Evolutionary conservation across 176 grass and related monocot species (phyloP).

Genomic region (Aechmea fasciata): DNA sequence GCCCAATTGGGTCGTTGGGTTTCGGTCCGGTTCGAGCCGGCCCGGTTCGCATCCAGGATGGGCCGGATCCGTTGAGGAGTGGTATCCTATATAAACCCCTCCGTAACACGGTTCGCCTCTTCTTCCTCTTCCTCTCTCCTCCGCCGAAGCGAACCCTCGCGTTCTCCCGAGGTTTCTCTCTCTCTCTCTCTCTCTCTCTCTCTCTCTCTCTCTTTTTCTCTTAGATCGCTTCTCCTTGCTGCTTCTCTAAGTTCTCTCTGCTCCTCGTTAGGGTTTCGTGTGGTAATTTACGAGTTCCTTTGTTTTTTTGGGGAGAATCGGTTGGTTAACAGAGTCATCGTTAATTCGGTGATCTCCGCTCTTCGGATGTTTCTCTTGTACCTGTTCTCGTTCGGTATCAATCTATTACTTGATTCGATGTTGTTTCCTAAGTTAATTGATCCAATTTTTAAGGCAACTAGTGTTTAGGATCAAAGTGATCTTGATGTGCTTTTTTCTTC

Average conservation of each 20-base stretch:
- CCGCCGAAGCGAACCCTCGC: neutral
- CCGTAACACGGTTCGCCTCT: neutral
- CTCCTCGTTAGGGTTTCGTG: neutral
- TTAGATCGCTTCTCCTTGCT: neutral
- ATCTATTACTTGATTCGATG: neutral
- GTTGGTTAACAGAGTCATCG: neutral
- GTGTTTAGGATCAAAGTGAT: too few relatives aligned
- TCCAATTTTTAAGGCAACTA: neutral
- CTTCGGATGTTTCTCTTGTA: neutral
- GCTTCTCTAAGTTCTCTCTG: neutral
- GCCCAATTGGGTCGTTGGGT: too few relatives aligned
- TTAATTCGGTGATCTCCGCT: neutral
- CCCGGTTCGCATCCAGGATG: too few relatives aligned
- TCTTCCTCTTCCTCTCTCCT: neutral
- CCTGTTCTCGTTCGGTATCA: neutral
- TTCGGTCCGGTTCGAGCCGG: too few relatives aligned
- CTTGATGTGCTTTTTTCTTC: too few relatives aligned
- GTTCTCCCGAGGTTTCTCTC: neutral
- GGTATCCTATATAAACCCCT: neutral
- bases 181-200: constrained; percentile 1
- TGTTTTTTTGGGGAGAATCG: neutral
- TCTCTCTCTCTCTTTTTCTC: neutral
- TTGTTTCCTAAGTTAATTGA: neutral
- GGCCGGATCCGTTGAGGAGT: too few relatives aligned
- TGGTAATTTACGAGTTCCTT: neutral